Evolutionary conservation across 495 filamentous ascomycete genomes (phyloP).

Genomic region (Aspergillus ellipticus): DNA sequence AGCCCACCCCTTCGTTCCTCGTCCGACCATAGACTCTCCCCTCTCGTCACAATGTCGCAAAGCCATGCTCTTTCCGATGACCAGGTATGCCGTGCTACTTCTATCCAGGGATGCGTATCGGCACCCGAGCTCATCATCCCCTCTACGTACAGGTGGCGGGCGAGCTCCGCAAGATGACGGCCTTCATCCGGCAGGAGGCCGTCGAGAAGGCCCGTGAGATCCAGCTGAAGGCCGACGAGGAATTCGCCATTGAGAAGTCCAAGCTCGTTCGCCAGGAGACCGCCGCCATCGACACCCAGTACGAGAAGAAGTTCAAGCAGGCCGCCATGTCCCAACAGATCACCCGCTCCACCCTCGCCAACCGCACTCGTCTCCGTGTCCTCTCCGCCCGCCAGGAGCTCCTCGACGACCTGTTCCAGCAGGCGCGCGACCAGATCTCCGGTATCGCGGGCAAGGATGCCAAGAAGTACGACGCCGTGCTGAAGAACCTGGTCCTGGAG

Average conservation of each 20-base stretch:
- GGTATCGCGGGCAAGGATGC: slow-evolving; percentile 61
- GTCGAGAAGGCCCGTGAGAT: slow-evolving; percentile 96
- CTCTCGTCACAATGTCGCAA: slow-evolving; percentile 73
- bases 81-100: slow-evolving; percentile 58
- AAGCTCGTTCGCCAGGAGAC: slow-evolving; percentile 96
- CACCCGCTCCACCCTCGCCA: slow-evolving; percentile 86
- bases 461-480: slow-evolving; percentile 64
- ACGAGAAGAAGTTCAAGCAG: slow-evolving; percentile 98
- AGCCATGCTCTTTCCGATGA: slow-evolving; percentile 93
- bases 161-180: slow-evolving; percentile 99
- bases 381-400: slow-evolving; percentile 83
- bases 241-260: slow-evolving; percentile 96
- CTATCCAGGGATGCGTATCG: slow-evolving; percentile 10
- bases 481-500: slow-evolving; percentile 82
- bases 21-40: slow-evolving; percentile 23
- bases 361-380: slow-evolving; percentile 88
- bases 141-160: slow-evolving; percentile 64
- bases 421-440: slow-evolving; percentile 62
- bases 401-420: slow-evolving; percentile 86
- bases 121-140: slow-evolving; percentile 16
- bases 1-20: slow-evolving; percentile 18
- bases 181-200: slow-evolving; percentile 99
- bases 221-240: slow-evolving; percentile 94
- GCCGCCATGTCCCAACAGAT: slow-evolving; percentile 97
- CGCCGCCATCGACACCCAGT: slow-evolving; percentile 80